Percentiles rank a stretch among this genome's conserved stretches.
These are phyloP conservation scores for Hypoxylon sp. DNA, from an alignment of 2,329 filamentous ascomycete genomes.

Conservation along the genomic window DNA sequence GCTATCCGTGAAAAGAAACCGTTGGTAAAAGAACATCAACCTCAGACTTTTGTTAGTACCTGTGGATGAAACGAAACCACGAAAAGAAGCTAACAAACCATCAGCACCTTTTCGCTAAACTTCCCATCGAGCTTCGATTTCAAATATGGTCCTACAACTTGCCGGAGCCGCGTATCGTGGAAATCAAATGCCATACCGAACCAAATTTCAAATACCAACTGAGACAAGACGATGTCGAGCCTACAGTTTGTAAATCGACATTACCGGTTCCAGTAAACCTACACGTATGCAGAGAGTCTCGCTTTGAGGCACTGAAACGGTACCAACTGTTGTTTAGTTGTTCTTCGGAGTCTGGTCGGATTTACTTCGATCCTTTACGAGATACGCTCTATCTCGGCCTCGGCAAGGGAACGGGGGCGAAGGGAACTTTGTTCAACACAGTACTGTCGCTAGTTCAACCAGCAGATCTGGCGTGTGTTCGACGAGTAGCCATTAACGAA, in stretches of 20 bases:
- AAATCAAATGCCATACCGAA: slow-evolving; percentile 17
- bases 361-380: slow-evolving; percentile 52
- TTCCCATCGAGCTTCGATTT: slow-evolving; percentile 58
- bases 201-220: background rate
- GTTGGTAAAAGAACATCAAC: background rate
- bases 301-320: slow-evolving; percentile 52
- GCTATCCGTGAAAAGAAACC: slow-evolving; percentile 7
- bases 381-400: slow-evolving; percentile 61
- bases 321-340: slow-evolving; percentile 55
- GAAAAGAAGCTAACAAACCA: slow-evolving; percentile 5
- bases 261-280: slow-evolving; percentile 55
- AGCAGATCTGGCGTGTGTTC: slow-evolving; percentile 52
- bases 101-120: slow-evolving; percentile 53
- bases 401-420: slow-evolving; percentile 55
- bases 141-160: slow-evolving; percentile 58
- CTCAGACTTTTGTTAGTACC: slow-evolving; percentile 32
- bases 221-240: background rate
- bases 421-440: slow-evolving; percentile 56
- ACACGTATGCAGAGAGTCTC: slow-evolving; percentile 57
- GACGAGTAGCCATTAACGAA: slow-evolving; percentile 57
- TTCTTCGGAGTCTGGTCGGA: slow-evolving; percentile 51
- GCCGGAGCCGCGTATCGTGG: slow-evolving; percentile 54
- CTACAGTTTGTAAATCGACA: slow-evolving; percentile 50
- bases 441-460: slow-evolving; percentile 54
- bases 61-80: background rate